phyloP scores from a whole-genome alignment of 805 yeast species.

The Candida cerambycidarum region DNA sequence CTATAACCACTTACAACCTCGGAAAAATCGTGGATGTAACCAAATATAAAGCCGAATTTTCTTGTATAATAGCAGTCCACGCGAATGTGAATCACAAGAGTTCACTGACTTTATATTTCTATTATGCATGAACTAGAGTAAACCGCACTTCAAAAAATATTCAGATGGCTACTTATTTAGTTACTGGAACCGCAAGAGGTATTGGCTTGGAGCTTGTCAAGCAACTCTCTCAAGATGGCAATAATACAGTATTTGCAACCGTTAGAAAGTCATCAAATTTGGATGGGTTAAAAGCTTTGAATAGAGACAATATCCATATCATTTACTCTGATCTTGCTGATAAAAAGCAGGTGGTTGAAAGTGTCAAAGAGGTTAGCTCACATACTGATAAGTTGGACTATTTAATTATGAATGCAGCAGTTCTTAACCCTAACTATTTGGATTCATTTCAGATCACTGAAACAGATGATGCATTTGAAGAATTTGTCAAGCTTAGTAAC shows the following conservation, averaged over 20 bases:
- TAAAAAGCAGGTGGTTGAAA: neutral
- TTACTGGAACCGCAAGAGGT: constrained; percentile 45
- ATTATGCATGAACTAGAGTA: too few relatives aligned
- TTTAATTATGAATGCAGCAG: neutral
- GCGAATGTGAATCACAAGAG: too few relatives aligned
- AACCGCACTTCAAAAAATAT: too few relatives aligned
- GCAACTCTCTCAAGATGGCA: constrained; percentile 21
- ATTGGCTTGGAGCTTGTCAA: constrained; percentile 37
- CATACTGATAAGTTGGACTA: constrained; percentile 4
- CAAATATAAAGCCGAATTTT: too few relatives aligned
- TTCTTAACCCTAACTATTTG: neutral
- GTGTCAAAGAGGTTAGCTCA: neutral
- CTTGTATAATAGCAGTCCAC: too few relatives aligned
- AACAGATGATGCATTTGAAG: neutral
- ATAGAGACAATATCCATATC: constrained; percentile 2
- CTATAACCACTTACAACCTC: too few relatives aligned
- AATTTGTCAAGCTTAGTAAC: constrained; percentile 1
- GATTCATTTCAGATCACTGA: neutral
- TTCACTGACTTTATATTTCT: too few relatives aligned
- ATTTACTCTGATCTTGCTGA: neutral
- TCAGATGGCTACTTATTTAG: constrained; percentile 12
- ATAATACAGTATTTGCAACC: constrained; percentile 40
- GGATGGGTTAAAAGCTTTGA: neutral
- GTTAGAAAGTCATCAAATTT: constrained; percentile 21
- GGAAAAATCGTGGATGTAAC: too few relatives aligned